A percentile compares a stretch with the other conserved stretches of the same genome.
Evolutionary conservation across 257 asterid genomes (phyloP).

Genomic region (Coffea eugenioides): DNA sequence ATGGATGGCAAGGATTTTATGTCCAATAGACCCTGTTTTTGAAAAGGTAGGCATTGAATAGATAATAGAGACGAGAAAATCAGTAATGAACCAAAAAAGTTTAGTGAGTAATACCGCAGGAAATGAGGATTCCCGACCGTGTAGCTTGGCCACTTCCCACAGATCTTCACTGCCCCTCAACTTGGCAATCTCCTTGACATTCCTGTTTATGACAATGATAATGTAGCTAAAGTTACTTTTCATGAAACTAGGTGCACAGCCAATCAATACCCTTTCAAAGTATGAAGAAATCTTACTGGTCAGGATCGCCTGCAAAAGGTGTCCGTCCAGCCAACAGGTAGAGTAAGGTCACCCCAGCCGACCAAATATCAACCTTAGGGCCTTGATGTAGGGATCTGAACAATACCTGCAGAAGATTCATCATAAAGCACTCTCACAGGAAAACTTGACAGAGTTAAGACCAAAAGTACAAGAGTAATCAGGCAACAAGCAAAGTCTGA

Average conservation of each 20-base stretch:
- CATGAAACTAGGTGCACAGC: background rate
- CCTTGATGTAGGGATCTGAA: slow-evolving; percentile 89
- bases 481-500: background rate
- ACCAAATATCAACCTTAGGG: slow-evolving; percentile 85
- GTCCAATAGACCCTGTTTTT: slow-evolving; percentile 71
- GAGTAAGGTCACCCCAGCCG: slow-evolving; percentile 92
- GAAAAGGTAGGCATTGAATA: slow-evolving; percentile 1
- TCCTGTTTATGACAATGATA: slow-evolving; percentile 43
- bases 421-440: slow-evolving; percentile 8
- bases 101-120: slow-evolving; percentile 51
- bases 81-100: background rate
- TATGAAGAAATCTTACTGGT: slow-evolving; percentile 52
- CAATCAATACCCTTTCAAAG: background rate
- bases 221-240: slow-evolving; percentile 5
- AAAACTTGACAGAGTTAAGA: background rate
- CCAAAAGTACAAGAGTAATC: too few relatives aligned
- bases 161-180: slow-evolving; percentile 88
- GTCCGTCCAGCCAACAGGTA: slow-evolving; percentile 78
- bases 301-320: slow-evolving; percentile 79
- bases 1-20: slow-evolving; percentile 46
- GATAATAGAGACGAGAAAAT: background rate
- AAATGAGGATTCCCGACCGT: slow-evolving; percentile 73
- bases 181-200: slow-evolving; percentile 81
- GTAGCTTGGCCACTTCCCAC: slow-evolving; percentile 98
- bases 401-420: slow-evolving; percentile 56